A percentile compares a stretch with the other conserved stretches of the same genome.
These are phyloP conservation scores for Kalanchoe fedtschenkoi DNA, from an alignment of 164 flowering plant species.

Conservation along the genomic window DNA sequence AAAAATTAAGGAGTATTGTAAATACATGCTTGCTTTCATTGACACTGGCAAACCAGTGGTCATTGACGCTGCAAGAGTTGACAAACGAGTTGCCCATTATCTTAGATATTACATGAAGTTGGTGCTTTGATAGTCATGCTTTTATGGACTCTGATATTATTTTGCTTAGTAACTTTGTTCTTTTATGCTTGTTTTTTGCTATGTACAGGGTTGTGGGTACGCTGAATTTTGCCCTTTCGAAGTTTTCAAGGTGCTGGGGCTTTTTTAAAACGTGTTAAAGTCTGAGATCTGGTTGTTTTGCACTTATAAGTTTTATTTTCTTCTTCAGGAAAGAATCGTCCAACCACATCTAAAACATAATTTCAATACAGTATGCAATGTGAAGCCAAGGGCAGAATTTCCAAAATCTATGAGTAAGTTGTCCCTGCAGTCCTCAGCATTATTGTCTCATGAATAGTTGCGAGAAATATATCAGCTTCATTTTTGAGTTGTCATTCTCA, in stretches of 20 bases:
- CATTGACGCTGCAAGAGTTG: background rate
- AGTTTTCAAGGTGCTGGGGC: constrained; percentile 62
- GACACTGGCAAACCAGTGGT: background rate
- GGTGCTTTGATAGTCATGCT: too few species aligned
- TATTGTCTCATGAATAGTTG: constrained; percentile 22
- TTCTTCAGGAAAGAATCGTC: constrained; percentile 54
- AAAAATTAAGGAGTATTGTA: background rate
- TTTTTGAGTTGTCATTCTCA: too few species aligned
- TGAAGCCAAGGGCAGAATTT: constrained; percentile 17
- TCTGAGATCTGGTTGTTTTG: background rate
- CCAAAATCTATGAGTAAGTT: constrained; percentile 32
- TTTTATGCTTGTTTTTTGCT: background rate
- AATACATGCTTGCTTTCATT: background rate
- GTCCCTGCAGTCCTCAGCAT: constrained; percentile 29
- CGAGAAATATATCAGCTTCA: too few species aligned
- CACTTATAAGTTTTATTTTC: background rate
- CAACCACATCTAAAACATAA: constrained; percentile 60
- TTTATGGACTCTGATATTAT: background rate
- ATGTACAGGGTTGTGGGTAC: constrained; percentile 56
- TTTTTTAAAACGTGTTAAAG: background rate
- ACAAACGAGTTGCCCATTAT: background rate
- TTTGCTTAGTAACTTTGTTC: background rate
- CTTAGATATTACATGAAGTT: background rate
- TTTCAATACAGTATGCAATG: constrained; percentile 40
- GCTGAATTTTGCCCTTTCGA: constrained; percentile 73